Evolutionary conservation across 2,329 filamentous ascomycete genomes (phyloP), one percentile per base, ranked within the genome.

Genomic region (Neofusicoccum umdonicola): DNA sequence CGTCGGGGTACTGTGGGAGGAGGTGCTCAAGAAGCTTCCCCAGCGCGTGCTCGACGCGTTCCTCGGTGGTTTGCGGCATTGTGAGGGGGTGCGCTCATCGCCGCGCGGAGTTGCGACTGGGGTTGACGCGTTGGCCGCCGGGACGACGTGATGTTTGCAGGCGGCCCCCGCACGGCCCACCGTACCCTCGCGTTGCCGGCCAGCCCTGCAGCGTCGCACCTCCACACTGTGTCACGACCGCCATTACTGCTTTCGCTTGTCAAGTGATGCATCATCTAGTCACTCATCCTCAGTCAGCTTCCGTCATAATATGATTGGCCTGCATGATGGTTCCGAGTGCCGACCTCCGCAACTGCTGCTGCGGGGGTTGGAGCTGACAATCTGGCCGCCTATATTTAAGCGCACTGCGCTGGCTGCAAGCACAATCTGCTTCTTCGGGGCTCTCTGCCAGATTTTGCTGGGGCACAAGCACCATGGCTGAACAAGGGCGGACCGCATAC

Each of bases 41-140:
- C 75, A 96, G 88, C 75, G 91, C 92, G 76, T 88, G 88, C 75
- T 89, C 87, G 78, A 96, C 86, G 81, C 91, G 90, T 77, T 87
- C 79, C 67, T 74, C 66, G 62, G 66, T 67, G 37, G 70, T 69
- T 61, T 68, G 68, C 37, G 70, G 69, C 68, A 72, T 73, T 44
- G 54, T 47, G 50, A 37, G 31, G 6, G 42, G 34, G 42, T 41
- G 42, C 34, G 44, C 44, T 57, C 52, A 58, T 64, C 35, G 62
- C 62, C 27, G 62, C 62, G 50, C 50, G 52, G 51, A 42, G 22
- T 42, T 50, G 45, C 51, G 52, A 56, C 51, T 48, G 62, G 48
- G 58, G 13, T 48, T 19, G 60, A 51, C 60, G 60, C 60, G 60
- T 62, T 62, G 60, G 47, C 47, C 60, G 17, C 39, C 42, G 44